These are phyloP conservation scores for Pseudozyma tsukubaensis DNA, from an alignment of 1,284 basidiomycete genomes.

Conservation along the genomic window DNA sequence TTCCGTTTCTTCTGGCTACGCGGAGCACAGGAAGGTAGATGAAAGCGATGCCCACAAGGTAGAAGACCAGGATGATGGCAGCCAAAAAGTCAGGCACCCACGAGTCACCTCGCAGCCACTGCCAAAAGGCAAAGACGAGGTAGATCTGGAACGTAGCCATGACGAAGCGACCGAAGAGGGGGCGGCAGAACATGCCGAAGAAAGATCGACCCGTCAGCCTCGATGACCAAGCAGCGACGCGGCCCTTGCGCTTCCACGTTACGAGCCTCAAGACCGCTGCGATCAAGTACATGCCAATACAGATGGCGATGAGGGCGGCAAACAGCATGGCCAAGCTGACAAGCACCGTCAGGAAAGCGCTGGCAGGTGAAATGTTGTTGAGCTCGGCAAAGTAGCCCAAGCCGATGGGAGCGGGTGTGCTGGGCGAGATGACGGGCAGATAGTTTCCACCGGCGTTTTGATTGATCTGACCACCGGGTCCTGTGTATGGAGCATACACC, in stretches of 20 bases:
- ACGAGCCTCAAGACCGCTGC: conserved; percentile 36
- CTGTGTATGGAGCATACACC: conserved; percentile 65
- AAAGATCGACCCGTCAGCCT: conserved; percentile 24
- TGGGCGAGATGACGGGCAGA: conserved; percentile 49
- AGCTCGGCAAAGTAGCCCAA: conserved; percentile 57
- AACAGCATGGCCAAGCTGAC: conserved; percentile 59
- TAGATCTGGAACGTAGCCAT: conserved; percentile 43
- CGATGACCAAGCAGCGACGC: conserved; percentile 26
- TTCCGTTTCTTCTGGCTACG: conserved; percentile 28
- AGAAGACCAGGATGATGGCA: conserved; percentile 47
- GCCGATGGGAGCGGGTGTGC: conserved; percentile 42
- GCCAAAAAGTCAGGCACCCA: conserved; percentile 65
- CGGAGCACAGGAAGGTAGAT: conserved; percentile 55
- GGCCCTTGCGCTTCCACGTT: conserved; percentile 19
- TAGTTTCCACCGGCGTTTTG: conserved; percentile 24
- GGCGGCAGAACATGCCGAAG: conserved; percentile 45
- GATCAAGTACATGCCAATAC: conserved; percentile 35
- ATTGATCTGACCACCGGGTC: conserved; percentile 56
- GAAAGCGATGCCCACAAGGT: conserved; percentile 37
- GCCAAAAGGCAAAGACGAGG: conserved; percentile 64
- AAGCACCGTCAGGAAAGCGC: conserved; percentile 63
- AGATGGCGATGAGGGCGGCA: conserved; percentile 43
- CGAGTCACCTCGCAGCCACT: conserved; percentile 58
- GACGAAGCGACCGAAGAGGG: conserved; percentile 35
- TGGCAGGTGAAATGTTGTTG: conserved; percentile 58